Conservation (phyloP, 768 basidiomycete genomes). For the Neoboletus subvelutipes region DNA sequence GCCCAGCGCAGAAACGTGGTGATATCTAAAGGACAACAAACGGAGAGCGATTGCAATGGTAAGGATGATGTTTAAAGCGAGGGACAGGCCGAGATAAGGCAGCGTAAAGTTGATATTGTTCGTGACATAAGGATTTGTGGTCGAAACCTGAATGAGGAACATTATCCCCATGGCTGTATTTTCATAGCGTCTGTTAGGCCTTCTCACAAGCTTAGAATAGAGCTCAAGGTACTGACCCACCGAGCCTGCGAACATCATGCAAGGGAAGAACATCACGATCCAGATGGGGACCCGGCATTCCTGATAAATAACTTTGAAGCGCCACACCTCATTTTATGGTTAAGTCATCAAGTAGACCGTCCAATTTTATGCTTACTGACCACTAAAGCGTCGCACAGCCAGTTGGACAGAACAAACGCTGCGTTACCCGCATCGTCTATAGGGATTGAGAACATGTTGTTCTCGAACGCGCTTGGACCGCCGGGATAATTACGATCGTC, state of each 20-base stretch:
- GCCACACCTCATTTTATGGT: slow-evolving; percentile 12
- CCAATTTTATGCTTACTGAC: slow-evolving; percentile 4
- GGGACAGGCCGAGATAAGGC: slow-evolving; percentile 26
- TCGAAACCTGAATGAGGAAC: slow-evolving; percentile 15
- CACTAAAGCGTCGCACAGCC: slow-evolving; percentile 4
- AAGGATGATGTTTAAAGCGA: no score
- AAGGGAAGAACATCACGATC: slow-evolving; percentile 11
- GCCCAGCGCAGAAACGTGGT: slow-evolving; percentile 17
- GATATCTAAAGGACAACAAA: slow-evolving; percentile 15
- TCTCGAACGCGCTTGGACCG: slow-evolving; percentile 30
- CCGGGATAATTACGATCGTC: slow-evolving; percentile 33
- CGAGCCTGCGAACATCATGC: no score
- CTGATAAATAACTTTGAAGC: slow-evolving; percentile 20
- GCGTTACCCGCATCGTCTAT: slow-evolving; percentile 13
- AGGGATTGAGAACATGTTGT: slow-evolving; percentile 21
- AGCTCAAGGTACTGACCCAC: no score
- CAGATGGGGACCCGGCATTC: slow-evolving; percentile 1
- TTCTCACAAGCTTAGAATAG: no score
- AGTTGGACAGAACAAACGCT: background rate
- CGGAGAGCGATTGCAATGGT: no score
- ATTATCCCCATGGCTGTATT: slow-evolving; percentile 7
- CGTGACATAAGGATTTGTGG: slow-evolving; percentile 13
- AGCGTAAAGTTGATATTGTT: slow-evolving; percentile 11
- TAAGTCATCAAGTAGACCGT: background rate
- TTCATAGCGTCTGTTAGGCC: background rate